Percentiles rank a stretch among this genome's conserved stretches.
phyloP scores from a whole-genome alignment of 805 yeast species.

The Lipomyces yamanashiensis region DNA sequence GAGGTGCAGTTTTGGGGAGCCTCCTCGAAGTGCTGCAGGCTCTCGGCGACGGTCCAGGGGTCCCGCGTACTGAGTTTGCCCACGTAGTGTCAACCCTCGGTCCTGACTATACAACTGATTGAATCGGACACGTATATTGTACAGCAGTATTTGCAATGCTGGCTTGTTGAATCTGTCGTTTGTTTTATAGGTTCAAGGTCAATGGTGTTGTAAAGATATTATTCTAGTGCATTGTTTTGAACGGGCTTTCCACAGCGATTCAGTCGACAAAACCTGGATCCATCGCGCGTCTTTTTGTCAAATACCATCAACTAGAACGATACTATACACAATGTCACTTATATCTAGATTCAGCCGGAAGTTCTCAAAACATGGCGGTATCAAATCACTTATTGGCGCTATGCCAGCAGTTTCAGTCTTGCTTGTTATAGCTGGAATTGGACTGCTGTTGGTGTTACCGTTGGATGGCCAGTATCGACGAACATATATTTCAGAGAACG shows the following conservation, averaged over 20 bases:
- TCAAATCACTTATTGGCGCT: conserved; percentile 1
- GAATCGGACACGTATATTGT: too few relatives aligned
- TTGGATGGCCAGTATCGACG: conserved; percentile 77
- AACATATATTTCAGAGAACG: conserved; percentile 93
- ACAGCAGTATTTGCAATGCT: too few relatives aligned
- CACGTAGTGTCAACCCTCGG: background rate
- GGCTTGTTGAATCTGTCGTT: too few relatives aligned
- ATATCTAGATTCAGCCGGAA: conserved; percentile 7
- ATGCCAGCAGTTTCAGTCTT: conserved; percentile 17
- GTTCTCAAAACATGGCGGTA: background rate
- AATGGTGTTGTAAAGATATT: too few relatives aligned
- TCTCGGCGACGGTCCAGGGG: background rate
- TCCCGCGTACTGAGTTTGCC: background rate
- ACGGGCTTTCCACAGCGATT: too few relatives aligned
- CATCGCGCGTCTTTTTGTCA: background rate
- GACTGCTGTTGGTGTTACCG: conserved; percentile 68
- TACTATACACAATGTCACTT: conserved; percentile 8
- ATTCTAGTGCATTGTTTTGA: too few relatives aligned
- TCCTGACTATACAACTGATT: background rate
- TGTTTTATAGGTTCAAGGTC: too few relatives aligned
- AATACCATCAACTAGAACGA: background rate
- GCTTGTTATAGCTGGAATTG: conserved; percentile 48
- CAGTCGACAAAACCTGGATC: background rate
- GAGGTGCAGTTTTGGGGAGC: too few relatives aligned
- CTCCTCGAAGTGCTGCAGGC: too few relatives aligned